Base-by-base conservation (phyloP, 129 eudicot genomes). In the Artemisia annua region DNA sequence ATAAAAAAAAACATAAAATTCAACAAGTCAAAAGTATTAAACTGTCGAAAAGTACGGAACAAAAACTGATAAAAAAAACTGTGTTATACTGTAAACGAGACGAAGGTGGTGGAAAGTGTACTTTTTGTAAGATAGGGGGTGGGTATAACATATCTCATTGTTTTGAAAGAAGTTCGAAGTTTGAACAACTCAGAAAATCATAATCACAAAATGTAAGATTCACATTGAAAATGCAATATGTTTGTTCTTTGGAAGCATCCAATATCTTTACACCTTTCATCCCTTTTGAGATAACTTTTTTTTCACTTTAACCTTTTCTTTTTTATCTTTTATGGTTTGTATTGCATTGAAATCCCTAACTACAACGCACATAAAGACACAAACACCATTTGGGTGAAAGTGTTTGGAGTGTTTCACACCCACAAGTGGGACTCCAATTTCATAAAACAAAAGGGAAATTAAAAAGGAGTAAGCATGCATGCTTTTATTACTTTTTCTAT, bases 361-460 rank as follows among this genome's bases (percentile, higher is more conserved):
- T 59, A 69, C 81, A 76, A 76, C 15, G 55, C 75, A 69, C 81
- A 69, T 59, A 76, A 69, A 76, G 75, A 61, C 81, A 69, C 63
- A 53, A 69, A 60, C 14, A 35, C 65, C 71, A 77, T 61, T 69
- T 52, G 75, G 75, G 70, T 69, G 63, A 28, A 77, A 77, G 81
- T 59, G 75, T 68, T 76, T 48, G 80, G 68, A 69, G 48, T 53
- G 75, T 77, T 68, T 69, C 63, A 32, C 52, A 30, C 46, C 28
- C 57, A 69, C 63, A 69, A 77, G 75, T 69, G 70, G 71, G 70
- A 60, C 75, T 77, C 70, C 28, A 61, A 24, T 44, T 75, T 75
- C 48, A 49, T 50, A 55, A 69, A 68, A 55, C 7, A 74, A 74
- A 28, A 35, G 14, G 24, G 0, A n/a, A 28, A 28, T 28, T 1